Conservation (phyloP, 192 early-diverging fungal genomes). For the Backusella tuberculispora region DNA sequence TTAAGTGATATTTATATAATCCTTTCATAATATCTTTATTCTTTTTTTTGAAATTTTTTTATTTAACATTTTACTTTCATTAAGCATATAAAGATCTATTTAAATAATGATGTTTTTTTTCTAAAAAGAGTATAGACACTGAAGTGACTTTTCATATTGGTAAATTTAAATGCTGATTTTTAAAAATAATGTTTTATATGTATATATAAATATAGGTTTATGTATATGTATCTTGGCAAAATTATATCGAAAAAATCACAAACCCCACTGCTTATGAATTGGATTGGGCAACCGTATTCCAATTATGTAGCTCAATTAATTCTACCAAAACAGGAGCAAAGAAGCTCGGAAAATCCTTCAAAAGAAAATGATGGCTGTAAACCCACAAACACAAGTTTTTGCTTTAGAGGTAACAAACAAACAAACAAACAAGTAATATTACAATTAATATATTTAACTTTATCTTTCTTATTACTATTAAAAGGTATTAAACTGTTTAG, state of each 20-base stretch:
- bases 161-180: neutral
- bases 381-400: slow-evolving; percentile 32
- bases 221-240: neutral
- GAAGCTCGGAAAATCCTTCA: slow-evolving; percentile 44
- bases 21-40: neutral
- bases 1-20: neutral
- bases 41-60: neutral
- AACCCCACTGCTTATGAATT: slow-evolving; percentile 25
- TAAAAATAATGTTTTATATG: neutral
- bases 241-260: slow-evolving; percentile 31
- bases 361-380: slow-evolving; percentile 32
- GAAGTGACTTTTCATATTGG: slow-evolving; percentile 40
- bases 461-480: neutral
- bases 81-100: neutral
- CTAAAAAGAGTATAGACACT: slow-evolving; percentile 38
- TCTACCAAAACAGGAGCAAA: slow-evolving; percentile 39
- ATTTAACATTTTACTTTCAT: too few species aligned
- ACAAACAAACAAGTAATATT: neutral
- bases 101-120: slow-evolving; percentile 37
- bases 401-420: slow-evolving; percentile 33
- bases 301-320: slow-evolving; percentile 36
- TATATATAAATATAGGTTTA: neutral
- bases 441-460: neutral
- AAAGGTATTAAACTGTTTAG: slow-evolving; percentile 34
- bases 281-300: slow-evolving; percentile 38